Evolutionary conservation across 2,329 filamentous ascomycete species (phyloP).

Genomic region (Aphanocladium album): DNA sequence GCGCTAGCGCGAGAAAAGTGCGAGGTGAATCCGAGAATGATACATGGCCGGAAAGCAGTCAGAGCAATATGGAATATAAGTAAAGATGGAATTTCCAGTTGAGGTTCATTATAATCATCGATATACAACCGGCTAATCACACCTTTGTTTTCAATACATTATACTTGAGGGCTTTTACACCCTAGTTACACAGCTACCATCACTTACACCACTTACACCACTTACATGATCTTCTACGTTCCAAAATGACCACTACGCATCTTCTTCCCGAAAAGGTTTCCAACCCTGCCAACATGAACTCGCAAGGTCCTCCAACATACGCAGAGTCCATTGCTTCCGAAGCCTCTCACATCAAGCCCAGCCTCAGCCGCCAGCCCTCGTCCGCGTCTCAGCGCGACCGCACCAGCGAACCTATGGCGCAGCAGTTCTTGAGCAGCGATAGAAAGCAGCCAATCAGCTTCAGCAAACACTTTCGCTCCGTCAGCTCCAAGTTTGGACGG

Average conservation of each 20-base stretch:
- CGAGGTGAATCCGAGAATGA: too few species aligned
- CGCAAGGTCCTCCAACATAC: not conserved
- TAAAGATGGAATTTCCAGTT: too few species aligned
- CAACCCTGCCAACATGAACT: not conserved
- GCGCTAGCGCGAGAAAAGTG: too few species aligned
- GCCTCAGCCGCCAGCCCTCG: not conserved
- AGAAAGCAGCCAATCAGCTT: constrained; percentile 15
- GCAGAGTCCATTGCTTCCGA: not conserved
- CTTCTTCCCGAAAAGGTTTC: not conserved
- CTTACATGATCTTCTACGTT: not conserved
- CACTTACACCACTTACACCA: not conserved
- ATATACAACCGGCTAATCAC: too few species aligned
- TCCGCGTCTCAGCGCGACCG: not conserved
- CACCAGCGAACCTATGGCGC: too few species aligned
- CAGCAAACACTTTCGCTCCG: constrained; percentile 59
- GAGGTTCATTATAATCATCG: too few species aligned
- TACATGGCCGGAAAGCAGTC: too few species aligned
- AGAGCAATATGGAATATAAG: too few species aligned
- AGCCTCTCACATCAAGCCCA: not conserved
- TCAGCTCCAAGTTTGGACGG: constrained; percentile 59
- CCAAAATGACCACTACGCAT: not conserved
- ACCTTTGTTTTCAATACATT: too few species aligned
- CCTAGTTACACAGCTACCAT: not conserved
- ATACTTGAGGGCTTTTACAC: too few species aligned
- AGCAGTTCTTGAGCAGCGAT: not conserved